Percentiles rank a stretch among this genome's conserved stretches.
These are phyloP conservation scores for Venturia effusa DNA, from an alignment of 2,329 filamentous ascomycete species.

Conservation along the genomic window DNA sequence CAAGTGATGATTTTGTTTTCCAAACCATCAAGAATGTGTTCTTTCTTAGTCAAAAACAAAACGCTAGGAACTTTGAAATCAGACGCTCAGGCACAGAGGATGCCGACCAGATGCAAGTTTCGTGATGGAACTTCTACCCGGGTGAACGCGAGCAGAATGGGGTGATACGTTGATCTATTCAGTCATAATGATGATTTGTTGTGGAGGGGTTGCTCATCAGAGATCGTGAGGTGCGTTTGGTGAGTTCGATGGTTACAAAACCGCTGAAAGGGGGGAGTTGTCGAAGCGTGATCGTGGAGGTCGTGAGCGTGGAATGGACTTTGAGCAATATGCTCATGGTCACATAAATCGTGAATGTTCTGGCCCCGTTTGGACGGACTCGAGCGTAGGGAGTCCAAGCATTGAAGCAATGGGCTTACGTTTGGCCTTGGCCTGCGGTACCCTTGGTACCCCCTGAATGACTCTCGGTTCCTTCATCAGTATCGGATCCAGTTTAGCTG, in stretches of 20 bases:
- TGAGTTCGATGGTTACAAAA: neutral
- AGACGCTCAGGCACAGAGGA: neutral
- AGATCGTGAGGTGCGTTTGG: neutral
- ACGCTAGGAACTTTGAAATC: neutral
- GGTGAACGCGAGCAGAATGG: neutral
- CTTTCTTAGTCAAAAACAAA: neutral
- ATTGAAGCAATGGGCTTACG: constrained; percentile 20
- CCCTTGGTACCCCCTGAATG: constrained; percentile 73
- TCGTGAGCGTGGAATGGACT: neutral
- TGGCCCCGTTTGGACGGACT: neutral
- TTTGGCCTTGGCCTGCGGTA: constrained; percentile 38
- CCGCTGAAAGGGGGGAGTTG: neutral
- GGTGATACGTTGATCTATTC: neutral
- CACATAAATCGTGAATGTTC: neutral
- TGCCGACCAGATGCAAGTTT: neutral
- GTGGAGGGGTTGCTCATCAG: neutral
- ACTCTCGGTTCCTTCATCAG: constrained; percentile 88
- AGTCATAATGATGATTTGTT: neutral
- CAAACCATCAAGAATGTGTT: neutral
- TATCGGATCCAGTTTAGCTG: constrained; percentile 71
- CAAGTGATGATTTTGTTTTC: neutral
- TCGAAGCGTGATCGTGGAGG: neutral
- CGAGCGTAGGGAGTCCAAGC: neutral
- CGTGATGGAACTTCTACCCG: neutral
- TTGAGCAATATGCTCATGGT: too few relatives aligned